phyloP scores from a whole-genome alignment of 768 basidiomycete species.

The Boletus eberwhitei region DNA sequence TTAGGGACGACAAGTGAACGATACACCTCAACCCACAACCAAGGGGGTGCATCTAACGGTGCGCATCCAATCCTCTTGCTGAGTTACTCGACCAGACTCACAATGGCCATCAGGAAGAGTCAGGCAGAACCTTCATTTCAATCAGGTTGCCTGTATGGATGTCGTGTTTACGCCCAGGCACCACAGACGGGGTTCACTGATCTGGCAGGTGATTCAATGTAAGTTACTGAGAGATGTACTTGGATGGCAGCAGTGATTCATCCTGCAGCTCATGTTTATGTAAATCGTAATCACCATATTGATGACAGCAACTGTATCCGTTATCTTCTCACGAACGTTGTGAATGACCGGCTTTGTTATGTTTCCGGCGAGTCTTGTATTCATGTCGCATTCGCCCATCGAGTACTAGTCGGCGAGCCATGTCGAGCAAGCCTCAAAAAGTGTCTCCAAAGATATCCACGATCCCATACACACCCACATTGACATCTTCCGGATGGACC shows the following conservation, averaged over 20 bases:
- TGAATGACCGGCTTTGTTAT: background rate
- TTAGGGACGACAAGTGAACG: background rate
- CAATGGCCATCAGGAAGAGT: background rate
- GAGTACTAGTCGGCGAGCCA: background rate
- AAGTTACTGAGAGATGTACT: too few relatives aligned
- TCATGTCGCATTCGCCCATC: background rate
- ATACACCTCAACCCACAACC: background rate
- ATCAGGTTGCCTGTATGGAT: background rate
- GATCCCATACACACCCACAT: conserved; percentile 18
- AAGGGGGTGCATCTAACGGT: background rate
- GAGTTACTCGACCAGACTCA: background rate
- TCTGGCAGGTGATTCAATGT: background rate
- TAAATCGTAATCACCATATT: too few relatives aligned
- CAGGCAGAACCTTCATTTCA: background rate
- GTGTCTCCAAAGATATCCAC: conserved; percentile 7
- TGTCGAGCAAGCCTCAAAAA: background rate
- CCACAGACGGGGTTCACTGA: background rate
- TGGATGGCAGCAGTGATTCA: too few relatives aligned
- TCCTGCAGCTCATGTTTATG: too few relatives aligned
- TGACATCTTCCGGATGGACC: conserved; percentile 11
- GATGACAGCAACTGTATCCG: too few relatives aligned
- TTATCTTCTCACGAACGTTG: background rate
- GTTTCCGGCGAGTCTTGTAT: background rate
- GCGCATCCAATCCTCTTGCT: background rate
- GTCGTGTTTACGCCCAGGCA: background rate